Evolutionary conservation across 225 moss, liverwort and hornwort genomes (phyloP), one percentile per base, ranked within the genome.

Genomic region (Marchantia polymorpha): DNA sequence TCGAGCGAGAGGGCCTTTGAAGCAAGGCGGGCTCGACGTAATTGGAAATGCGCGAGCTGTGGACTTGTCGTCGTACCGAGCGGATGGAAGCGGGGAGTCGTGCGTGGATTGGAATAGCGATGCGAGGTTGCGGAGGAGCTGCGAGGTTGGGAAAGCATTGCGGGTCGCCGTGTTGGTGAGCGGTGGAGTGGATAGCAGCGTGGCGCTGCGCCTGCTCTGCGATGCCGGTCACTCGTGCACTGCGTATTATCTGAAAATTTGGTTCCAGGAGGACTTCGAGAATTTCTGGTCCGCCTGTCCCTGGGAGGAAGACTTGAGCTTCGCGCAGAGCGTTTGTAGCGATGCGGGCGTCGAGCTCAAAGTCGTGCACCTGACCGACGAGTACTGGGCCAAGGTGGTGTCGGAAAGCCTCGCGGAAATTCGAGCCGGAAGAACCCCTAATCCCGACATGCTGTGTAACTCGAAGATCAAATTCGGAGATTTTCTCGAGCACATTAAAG

Each of bases 231-330:
- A 99, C 80, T 85, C 85, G 51, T 99, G 99, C 86, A 95, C 93
- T 48, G 99, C 95, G 2, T 99, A 90, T 69, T 99, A 99, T 80
- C 90, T 99, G 79, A 99, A 99, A 87, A 99, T 99, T 67, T 99
- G 95, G 99, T 99, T 99, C 79, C 93, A 99, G 94, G 99, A 95
- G 73, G 95, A 93, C 82, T 99, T 95, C 83, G 92, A 92, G 77
- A 99, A 99, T 54, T 99, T 92, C 54, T 95, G 95, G 99, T 93
- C 99, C 77, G 88, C 92, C 48, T 99, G 99, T 78, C 95, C 99
- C 27, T 99, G 99, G 95, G 99, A 99, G 84, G 95, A 95, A 49
- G 99, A 99, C 83, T 80, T 99, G 79, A 90, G 87, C 69, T 91
- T 89, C 55, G 95, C 99, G 4, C 90, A 91, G 87, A 90, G 85